Evolutionary conservation across 768 basidiomycete genomes (phyloP).

Genomic region (Suillus variegatus): DNA sequence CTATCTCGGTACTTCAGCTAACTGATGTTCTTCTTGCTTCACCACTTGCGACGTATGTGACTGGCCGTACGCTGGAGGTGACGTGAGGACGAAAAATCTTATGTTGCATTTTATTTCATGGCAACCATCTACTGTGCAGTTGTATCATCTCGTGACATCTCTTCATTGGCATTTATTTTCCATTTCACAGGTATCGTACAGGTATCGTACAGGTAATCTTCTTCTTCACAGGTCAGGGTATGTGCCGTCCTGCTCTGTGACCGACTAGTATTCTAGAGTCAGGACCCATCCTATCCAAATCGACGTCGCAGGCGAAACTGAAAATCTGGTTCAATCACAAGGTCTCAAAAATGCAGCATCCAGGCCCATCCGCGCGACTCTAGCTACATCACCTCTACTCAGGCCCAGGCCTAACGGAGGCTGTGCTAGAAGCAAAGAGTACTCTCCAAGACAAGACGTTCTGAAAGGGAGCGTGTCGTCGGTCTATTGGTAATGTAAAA

Average conservation of each 20-base stretch:
- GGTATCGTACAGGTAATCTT: not conserved
- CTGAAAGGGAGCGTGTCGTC: slow-evolving; percentile 82
- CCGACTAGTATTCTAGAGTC: not conserved
- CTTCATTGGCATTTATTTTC: not conserved
- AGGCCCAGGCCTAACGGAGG: slow-evolving; percentile 76
- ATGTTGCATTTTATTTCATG: slow-evolving; percentile 11
- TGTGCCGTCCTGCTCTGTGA: not conserved
- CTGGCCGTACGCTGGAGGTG: slow-evolving; percentile 81
- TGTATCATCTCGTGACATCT: not conserved
- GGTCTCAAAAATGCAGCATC: slow-evolving; percentile 19
- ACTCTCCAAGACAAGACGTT: slow-evolving; percentile 74
- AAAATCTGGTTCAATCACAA: not conserved
- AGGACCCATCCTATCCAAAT: not conserved
- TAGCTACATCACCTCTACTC: slow-evolving; percentile 52
- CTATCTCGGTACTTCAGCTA: not conserved
- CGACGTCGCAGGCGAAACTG: not conserved
- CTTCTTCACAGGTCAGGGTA: not conserved
- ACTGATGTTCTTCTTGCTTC: slow-evolving; percentile 55
- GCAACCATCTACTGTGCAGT: not conserved
- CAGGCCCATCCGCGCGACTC: slow-evolving; percentile 65
- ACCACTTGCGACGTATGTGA: slow-evolving; percentile 76
- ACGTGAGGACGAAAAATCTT: slow-evolving; percentile 80
- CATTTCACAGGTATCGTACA: not conserved
- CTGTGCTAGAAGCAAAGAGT: slow-evolving; percentile 73
- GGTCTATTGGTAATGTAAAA: slow-evolving; percentile 48